A percentile compares a stretch with the other conserved stretches of the same genome.
These are phyloP conservation scores for Quercus glauca DNA, from an alignment of 306 rosid genomes.

Conservation along the genomic window DNA sequence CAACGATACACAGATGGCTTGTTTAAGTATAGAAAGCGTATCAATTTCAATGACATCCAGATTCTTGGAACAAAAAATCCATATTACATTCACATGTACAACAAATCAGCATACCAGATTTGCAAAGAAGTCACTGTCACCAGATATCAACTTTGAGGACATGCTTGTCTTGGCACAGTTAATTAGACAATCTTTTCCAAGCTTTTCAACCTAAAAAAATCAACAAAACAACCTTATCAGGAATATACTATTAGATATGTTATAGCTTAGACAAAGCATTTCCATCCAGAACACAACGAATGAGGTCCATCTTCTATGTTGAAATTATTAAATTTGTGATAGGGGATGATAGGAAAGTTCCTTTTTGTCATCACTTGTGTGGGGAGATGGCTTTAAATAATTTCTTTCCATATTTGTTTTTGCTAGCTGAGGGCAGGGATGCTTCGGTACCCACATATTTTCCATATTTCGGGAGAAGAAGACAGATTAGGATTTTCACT, in stretches of 20 bases:
- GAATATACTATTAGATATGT: background rate
- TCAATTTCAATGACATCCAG: background rate
- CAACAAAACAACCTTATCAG: constrained; percentile 12
- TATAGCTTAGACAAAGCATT: constrained; percentile 4
- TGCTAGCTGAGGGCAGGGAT: background rate
- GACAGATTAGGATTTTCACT: background rate
- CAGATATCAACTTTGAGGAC: constrained; percentile 98
- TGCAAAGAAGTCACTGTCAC: constrained; percentile 90
- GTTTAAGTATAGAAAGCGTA: background rate
- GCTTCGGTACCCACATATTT: background rate
- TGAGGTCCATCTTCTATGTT: background rate
- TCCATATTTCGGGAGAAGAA: background rate
- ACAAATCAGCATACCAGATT: constrained; percentile 57
- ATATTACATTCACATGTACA: background rate
- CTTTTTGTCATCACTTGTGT: background rate
- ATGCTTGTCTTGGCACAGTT: constrained; percentile 99
- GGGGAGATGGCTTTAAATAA: background rate
- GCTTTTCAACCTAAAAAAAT: constrained; percentile 75
- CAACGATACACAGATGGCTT: background rate
- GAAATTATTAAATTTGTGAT: background rate
- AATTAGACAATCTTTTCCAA: constrained; percentile 77
- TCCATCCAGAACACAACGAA: background rate
- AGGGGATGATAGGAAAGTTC: background rate
- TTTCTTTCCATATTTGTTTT: background rate
- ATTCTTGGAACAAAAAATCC: background rate